phyloP scores from a whole-genome alignment of 2,329 filamentous ascomycete genomes.

The Aspergillus calidoustus region DNA sequence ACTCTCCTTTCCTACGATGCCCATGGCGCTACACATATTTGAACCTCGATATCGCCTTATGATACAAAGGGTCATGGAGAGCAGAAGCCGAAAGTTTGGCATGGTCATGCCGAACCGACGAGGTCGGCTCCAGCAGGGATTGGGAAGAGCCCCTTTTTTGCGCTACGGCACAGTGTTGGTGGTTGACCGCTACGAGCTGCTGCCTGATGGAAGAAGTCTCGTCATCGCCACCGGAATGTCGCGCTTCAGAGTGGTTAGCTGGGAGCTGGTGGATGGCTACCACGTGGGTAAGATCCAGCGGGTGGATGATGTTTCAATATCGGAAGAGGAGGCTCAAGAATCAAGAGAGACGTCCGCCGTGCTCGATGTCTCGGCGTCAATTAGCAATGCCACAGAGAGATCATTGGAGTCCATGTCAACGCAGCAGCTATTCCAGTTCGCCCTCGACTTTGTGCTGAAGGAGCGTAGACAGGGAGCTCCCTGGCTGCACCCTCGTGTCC shows the following conservation, averaged over 20 bases:
- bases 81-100: constrained; percentile 74
- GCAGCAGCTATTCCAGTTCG: constrained; percentile 68
- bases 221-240: constrained; percentile 78
- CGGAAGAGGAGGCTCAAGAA: constrained; percentile 79
- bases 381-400: constrained; percentile 31
- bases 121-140: constrained; percentile 56
- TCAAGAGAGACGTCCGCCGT: constrained; percentile 62
- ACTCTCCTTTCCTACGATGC: constrained; percentile 79
- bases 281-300: constrained; percentile 74
- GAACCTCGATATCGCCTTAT: constrained; percentile 91
- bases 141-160: constrained; percentile 64
- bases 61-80: constrained; percentile 76
- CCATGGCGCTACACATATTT: constrained; percentile 87
- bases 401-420: constrained; percentile 64
- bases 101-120: constrained; percentile 75
- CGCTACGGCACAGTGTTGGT: constrained; percentile 78
- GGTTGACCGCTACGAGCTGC: constrained; percentile 73
- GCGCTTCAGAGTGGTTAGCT: constrained; percentile 71
- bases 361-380: constrained; percentile 21
- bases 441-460: constrained; percentile 68
- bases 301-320: constrained; percentile 78
- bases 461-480: constrained; percentile 71
- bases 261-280: constrained; percentile 74
- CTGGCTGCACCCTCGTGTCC: constrained; percentile 75
- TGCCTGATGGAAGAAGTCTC: constrained; percentile 80